Evolutionary conservation across 768 basidiomycete species (phyloP).

Genomic region (Mrakia frigida): DNA sequence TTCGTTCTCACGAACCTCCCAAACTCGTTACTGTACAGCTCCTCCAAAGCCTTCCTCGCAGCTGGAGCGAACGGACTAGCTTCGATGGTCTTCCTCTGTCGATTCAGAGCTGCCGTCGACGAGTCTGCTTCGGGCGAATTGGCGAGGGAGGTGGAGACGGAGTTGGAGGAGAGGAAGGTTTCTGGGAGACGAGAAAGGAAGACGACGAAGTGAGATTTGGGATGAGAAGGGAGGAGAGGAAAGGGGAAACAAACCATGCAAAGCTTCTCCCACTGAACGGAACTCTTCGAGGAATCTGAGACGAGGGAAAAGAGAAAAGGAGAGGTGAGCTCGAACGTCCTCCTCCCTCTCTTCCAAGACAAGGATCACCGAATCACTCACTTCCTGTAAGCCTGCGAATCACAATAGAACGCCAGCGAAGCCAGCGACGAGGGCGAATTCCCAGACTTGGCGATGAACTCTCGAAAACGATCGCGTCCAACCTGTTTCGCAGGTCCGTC

Average conservation of each 20-base stretch:
- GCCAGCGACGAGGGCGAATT: background rate
- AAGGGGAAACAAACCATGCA: background rate
- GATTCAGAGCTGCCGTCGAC: background rate
- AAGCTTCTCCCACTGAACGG: background rate
- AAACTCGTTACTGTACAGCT: constrained; percentile 9
- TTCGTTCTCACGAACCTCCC: background rate
- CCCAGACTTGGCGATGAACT: background rate
- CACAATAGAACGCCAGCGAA: background rate
- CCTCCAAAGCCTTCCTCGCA: background rate
- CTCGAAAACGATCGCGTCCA: constrained; percentile 3
- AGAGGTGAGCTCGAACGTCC: background rate
- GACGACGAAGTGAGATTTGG: background rate
- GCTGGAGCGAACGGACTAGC: constrained; percentile 10
- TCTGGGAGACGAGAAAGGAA: background rate
- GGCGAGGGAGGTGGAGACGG: background rate
- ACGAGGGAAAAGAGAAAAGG: too few relatives aligned
- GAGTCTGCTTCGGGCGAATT: background rate
- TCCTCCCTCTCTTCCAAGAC: too few relatives aligned
- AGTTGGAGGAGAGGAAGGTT: constrained; percentile 1
- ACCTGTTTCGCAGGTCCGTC: background rate
- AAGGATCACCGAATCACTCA: background rate
- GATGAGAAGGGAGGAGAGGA: background rate
- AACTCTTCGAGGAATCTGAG: constrained; percentile 4
- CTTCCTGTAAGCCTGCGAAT: constrained; percentile 3
- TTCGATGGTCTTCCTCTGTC: background rate